Base-by-base conservation (phyloP, 2,329 filamentous ascomycete genomes). In the Epichloe gansuensis region DNA sequence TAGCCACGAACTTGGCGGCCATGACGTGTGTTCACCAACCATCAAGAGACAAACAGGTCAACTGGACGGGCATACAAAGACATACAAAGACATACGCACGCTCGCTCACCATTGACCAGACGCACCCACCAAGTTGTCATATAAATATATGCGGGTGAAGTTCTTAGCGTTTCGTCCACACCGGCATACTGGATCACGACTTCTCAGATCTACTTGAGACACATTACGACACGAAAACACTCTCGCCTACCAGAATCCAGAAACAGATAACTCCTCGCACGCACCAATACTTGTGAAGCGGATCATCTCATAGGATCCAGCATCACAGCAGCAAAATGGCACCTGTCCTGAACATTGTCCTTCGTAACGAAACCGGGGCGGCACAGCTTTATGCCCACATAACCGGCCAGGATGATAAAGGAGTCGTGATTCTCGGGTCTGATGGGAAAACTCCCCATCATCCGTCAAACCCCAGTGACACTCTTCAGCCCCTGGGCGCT, bases 381-480 rank as follows among this genome's bases (percentile, higher is more conserved):
- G 68, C 71, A 50, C 76, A 44, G 48, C 62, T 72, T 34, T 88
- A 80, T 60, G 85, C 82, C 21, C 85, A 87, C 64, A 77, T 93
- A 61, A 90, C 83, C 1, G 86, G 86, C 21, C 59, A 56, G 37
- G 77, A 78, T 17, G 74, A 77, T 63, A 78, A 80, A 59, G 73
- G 73, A 13, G 72, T 83, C 21, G 75, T 83, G 55, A 71, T 90
- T 44, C 72, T 90, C 28, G 71, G 78, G 59, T 70, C 82, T 13
- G 85, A 90, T 61, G 86, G 86, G 46, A 69, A 70, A 51, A 85
- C 81, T 5, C 67, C 78, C 4, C 85, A 86, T 68, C 82, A 78
- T 56, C 86, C 86, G 0, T 62, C 66, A 0, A 83, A 80, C 5
- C 84, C 85, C 0, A 62, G 71, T 1, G 60, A 65, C 3, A 72